Evolutionary conservation across 305 asterid genomes (phyloP).

Genomic region (Fraxinus floribunda): DNA sequence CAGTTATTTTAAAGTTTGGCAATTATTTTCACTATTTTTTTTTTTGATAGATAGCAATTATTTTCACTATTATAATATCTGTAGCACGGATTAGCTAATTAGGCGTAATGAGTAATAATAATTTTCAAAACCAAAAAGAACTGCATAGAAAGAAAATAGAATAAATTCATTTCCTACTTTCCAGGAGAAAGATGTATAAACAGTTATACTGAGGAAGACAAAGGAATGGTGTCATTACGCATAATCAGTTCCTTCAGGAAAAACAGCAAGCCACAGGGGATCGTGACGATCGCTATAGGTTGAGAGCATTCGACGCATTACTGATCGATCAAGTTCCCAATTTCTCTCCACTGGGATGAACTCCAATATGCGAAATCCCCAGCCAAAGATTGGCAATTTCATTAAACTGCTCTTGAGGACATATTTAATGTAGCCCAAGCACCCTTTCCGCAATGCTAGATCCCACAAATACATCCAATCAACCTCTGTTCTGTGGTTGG

Average conservation of each 20-base stretch:
- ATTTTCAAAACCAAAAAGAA: background rate
- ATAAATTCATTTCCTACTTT: background rate
- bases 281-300: conserved; percentile 37
- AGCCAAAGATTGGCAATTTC: conserved; percentile 64
- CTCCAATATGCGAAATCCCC: conserved; percentile 67
- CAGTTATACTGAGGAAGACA: background rate
- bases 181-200: background rate
- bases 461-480: conserved; percentile 82
- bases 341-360: conserved; percentile 68
- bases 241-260: conserved; percentile 75
- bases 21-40: background rate
- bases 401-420: conserved; percentile 67
- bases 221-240: conserved; percentile 33
- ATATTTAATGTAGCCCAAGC: conserved; percentile 61
- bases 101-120: background rate
- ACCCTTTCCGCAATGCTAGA: conserved; percentile 61
- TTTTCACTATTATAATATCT: background rate
- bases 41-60: no score
- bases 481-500: conserved; percentile 72
- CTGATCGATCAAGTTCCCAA: conserved; percentile 55
- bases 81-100: background rate
- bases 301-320: conserved; percentile 48
- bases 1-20: conserved; percentile 7
- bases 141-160: background rate
- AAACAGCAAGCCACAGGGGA: conserved; percentile 66